phyloP scores from a whole-genome alignment of 176 grass and related monocot genomes.

The Zea luxurians region DNA sequence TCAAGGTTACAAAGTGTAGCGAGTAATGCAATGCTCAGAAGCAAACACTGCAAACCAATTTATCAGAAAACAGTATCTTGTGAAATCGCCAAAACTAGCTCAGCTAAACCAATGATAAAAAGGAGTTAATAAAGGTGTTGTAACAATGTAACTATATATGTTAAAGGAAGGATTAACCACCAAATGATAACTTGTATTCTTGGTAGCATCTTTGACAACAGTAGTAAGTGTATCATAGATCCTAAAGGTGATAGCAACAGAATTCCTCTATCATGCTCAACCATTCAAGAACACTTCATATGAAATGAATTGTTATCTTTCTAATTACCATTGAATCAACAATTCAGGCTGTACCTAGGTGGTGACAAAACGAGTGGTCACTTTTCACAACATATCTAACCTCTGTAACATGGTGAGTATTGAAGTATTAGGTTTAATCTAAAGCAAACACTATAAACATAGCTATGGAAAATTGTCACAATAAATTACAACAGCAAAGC shows the following conservation, averaged over 20 bases:
- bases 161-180: slow-evolving; percentile 4
- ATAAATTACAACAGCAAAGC: not conserved
- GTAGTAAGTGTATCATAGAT: not conserved
- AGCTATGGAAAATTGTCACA: not conserved
- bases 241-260: not conserved
- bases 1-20: not conserved
- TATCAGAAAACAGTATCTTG: not conserved
- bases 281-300: not conserved
- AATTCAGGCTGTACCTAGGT: not conserved
- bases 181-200: not conserved
- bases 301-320: not conserved
- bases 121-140: not conserved
- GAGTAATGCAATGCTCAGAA: not conserved
- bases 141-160: not conserved
- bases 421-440: not conserved
- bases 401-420: not conserved
- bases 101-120: not conserved
- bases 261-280: not conserved
- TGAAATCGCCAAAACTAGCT: not conserved
- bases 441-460: not conserved
- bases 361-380: not conserved
- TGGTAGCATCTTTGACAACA: not conserved
- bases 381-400: not conserved
- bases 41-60: not conserved
- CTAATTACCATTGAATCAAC: not conserved